phyloP scores from a whole-genome alignment of 2,329 filamentous ascomycete species.

The Botrytis paeoniae region DNA sequence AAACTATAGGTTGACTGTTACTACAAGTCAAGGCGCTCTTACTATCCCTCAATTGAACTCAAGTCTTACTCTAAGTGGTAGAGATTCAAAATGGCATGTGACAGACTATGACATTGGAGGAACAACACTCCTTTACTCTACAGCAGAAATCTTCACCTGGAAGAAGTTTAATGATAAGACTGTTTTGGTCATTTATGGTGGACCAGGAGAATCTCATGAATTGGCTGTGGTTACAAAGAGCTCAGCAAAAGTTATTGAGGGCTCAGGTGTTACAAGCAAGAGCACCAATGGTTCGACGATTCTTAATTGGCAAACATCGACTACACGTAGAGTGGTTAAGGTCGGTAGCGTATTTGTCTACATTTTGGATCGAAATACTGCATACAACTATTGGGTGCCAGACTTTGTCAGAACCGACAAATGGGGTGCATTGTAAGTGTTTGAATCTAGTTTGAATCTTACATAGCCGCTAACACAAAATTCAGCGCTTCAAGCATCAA shows the following conservation, averaged over 20 bases:
- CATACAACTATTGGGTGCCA: conserved; percentile 68
- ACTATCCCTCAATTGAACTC: conserved; percentile 58
- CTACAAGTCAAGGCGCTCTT: conserved; percentile 55
- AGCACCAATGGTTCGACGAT: conserved; percentile 45
- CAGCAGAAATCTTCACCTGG: conserved; percentile 68
- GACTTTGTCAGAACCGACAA: conserved; percentile 46
- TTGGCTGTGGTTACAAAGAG: conserved; percentile 46
- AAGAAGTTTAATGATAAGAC: conserved; percentile 59
- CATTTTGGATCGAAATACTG: conserved; percentile 56
- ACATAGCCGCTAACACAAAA: conserved; percentile 11
- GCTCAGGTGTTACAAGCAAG: conserved; percentile 35
- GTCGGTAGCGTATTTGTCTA: conserved; percentile 40
- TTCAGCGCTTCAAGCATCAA: conserved; percentile 34
- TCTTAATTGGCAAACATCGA: conserved; percentile 54
- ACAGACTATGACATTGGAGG: conserved; percentile 63
- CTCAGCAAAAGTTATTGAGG: conserved; percentile 38
- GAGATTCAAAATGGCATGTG: conserved; percentile 67
- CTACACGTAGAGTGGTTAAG: conserved; percentile 51
- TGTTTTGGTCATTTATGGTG: conserved; percentile 62
- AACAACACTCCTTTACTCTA: conserved; percentile 62
- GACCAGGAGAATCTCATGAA: conserved; percentile 60
- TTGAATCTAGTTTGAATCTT: not conserved
- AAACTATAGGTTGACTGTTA: conserved; percentile 61
- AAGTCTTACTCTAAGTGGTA: conserved; percentile 54
- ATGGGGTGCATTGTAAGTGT: conserved; percentile 38